Evolutionary conservation across 306 rosid species (phyloP), one percentile per base, ranked within the genome.

Genomic region (Vicia sativa): DNA sequence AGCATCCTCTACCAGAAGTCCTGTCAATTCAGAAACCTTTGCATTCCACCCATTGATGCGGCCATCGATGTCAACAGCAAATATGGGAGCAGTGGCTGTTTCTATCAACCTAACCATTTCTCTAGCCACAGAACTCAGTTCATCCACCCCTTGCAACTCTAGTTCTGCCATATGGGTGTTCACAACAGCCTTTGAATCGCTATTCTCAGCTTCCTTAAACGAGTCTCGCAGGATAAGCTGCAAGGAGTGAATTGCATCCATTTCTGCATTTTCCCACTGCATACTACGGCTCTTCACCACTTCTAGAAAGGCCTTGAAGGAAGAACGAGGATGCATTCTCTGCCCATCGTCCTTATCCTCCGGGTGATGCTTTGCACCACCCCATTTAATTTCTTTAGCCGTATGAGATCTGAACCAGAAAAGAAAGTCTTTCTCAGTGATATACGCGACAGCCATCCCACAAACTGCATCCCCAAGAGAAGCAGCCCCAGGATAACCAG

Each of bases 301-400:
- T 86, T 95, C 99, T 64, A 95, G 21, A 73, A 95, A 95, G 9
- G 99, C 99, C 86, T 90, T 85, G 80, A 95, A 95, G 2, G 99
- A 95, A 67, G 99, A 95, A 14, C 99, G 91, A 1, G 99, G 99
- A 77, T 95, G 91, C 99, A 95, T 95, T 84, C 91, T 82, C 83
- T 82, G 99, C 26, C 96, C 96, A 66, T 90, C 97, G 77, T 95
- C 99, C 86, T 87, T 95, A 77, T 95, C 99, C 85, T 87, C 88
- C 0, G 99, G 99, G 49, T 95, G 99, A 80, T 95, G 99, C 87
- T 95, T 95, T 37, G 99, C 99, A 12, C 99, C 99, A 69, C 99
- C 99, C 99, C 99, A 95, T 69, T 90, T 95, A 55, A 90, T 41
- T 86, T 95, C 99, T 69, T 95, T 88, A 0, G 74, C 99, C 0